A percentile compares a stretch with the other conserved stretches of the same genome.
These are phyloP conservation scores for Gnaphalium uliginosum DNA, from an alignment of 129 eudicot genomes.

Conservation along the genomic window DNA sequence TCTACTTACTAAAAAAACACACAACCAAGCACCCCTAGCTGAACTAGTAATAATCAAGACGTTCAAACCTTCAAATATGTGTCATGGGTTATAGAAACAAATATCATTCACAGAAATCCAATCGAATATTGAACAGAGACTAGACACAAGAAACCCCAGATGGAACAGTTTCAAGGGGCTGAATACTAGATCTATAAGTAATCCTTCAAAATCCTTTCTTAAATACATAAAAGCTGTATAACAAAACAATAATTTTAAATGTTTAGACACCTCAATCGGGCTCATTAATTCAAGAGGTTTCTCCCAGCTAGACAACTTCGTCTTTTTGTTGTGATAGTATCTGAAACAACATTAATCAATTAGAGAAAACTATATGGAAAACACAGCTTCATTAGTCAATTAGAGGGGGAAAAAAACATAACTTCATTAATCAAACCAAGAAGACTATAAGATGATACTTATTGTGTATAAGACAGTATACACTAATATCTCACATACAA, in stretches of 20 bases:
- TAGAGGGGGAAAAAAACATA: background rate
- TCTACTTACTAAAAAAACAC: background rate
- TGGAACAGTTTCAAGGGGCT: too few relatives aligned
- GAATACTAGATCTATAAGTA: too few relatives aligned
- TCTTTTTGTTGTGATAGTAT: constrained; percentile 77
- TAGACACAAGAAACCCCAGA: background rate
- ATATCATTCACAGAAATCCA: background rate
- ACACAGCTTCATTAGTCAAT: background rate
- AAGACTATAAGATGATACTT: background rate
- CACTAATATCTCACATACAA: constrained; percentile 4
- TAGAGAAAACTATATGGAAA: background rate
- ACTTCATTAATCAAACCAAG: background rate
- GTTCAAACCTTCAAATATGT: too few relatives aligned
- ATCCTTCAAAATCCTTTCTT: too few relatives aligned
- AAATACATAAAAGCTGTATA: constrained; percentile 8
- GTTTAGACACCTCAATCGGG: constrained; percentile 66
- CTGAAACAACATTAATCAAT: constrained; percentile 40
- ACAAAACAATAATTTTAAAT: constrained; percentile 21
- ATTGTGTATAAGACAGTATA: background rate
- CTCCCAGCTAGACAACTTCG: constrained; percentile 80
- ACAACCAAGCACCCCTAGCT: background rate
- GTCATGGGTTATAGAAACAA: background rate
- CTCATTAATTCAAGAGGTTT: constrained; percentile 92
- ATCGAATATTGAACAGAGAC: background rate
- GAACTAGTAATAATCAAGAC: background rate